These are phyloP conservation scores for Colletotrichum liriopes DNA, from an alignment of 2,329 filamentous ascomycete genomes.

Conservation along the genomic window DNA sequence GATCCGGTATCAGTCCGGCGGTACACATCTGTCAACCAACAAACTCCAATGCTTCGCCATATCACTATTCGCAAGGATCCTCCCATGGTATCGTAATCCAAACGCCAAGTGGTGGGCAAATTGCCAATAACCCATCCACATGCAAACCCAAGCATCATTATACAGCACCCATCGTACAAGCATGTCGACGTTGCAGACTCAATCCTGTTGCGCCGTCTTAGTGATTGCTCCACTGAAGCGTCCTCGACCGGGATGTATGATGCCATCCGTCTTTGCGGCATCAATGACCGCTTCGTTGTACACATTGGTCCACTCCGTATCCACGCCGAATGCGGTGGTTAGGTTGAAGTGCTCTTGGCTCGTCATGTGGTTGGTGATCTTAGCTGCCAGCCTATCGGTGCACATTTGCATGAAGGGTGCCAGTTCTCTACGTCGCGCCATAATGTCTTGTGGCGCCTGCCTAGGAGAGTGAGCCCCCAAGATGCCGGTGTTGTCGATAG, in stretches of 20 bases:
- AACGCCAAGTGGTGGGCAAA: constrained; percentile 12
- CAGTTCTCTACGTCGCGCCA: constrained; percentile 35
- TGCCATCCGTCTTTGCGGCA: constrained; percentile 55
- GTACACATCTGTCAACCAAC: neutral
- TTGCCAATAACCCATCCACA: neutral
- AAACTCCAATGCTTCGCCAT: neutral
- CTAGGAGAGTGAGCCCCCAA: constrained; percentile 46
- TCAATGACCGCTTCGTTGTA: constrained; percentile 52
- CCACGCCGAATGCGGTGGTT: constrained; percentile 52
- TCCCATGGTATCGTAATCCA: constrained; percentile 25
- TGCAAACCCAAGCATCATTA: neutral
- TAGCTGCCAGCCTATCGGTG: constrained; percentile 54
- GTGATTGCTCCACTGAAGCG: constrained; percentile 58
- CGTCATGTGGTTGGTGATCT: constrained; percentile 51
- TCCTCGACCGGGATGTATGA: constrained; percentile 54
- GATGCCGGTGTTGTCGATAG: constrained; percentile 56
- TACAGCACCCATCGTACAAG: neutral
- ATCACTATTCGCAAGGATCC: neutral
- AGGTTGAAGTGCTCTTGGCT: constrained; percentile 51
- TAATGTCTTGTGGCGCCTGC: constrained; percentile 35
- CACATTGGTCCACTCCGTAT: constrained; percentile 54
- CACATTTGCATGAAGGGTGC: constrained; percentile 54
- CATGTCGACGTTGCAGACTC: neutral
- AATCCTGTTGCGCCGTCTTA: constrained; percentile 29
- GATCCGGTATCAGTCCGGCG: neutral